phyloP scores from a whole-genome alignment of 352 stramenopile genomes.

The Globisporangium echinulatum region DNA sequence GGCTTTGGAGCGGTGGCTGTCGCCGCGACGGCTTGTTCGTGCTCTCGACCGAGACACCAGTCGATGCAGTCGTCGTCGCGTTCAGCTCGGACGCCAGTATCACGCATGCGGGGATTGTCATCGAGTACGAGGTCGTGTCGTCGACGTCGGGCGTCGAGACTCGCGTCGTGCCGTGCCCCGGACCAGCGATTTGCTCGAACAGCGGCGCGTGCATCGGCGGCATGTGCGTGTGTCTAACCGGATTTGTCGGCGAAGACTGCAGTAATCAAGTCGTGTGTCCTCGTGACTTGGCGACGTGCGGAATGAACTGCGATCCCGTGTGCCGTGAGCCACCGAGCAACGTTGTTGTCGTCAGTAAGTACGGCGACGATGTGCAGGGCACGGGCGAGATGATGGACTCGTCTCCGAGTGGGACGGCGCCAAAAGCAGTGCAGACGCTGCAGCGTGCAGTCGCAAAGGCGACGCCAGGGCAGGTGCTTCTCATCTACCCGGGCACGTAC shows the following conservation, averaged over 20 bases:
- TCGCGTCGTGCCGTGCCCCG: slow-evolving; percentile 29
- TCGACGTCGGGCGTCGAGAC: background rate
- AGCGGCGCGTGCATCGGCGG: slow-evolving; percentile 45
- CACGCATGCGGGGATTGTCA: slow-evolving; percentile 27
- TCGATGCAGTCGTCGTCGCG: slow-evolving; percentile 27
- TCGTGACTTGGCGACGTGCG: slow-evolving; percentile 23
- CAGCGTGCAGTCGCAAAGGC: slow-evolving; percentile 32
- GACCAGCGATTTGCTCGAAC: slow-evolving; percentile 27
- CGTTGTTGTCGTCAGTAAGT: slow-evolving; percentile 42
- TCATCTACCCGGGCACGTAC: slow-evolving; percentile 47
- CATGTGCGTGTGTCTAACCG: slow-evolving; percentile 42
- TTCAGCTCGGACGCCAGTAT: slow-evolving; percentile 42
- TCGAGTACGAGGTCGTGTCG: slow-evolving; percentile 33
- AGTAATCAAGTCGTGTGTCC: slow-evolving; percentile 51
- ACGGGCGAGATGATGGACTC: slow-evolving; percentile 53
- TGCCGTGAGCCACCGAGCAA: slow-evolving; percentile 23
- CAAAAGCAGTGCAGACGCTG: slow-evolving; percentile 47
- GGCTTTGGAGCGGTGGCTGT: slow-evolving; percentile 50
- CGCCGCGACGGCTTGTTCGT: slow-evolving; percentile 32
- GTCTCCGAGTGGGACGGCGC: slow-evolving; percentile 28
- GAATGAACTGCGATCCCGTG: slow-evolving; percentile 28
- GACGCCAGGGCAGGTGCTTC: slow-evolving; percentile 23
- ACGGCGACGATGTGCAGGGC: slow-evolving; percentile 42
- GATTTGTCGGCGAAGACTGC: slow-evolving; percentile 56
- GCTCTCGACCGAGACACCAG: slow-evolving; percentile 18